A percentile compares a stretch with the other conserved stretches of the same genome.
Evolutionary conservation across 1,284 basidiomycete genomes (phyloP).

Genomic region (Fomitiporia mediterranea): DNA sequence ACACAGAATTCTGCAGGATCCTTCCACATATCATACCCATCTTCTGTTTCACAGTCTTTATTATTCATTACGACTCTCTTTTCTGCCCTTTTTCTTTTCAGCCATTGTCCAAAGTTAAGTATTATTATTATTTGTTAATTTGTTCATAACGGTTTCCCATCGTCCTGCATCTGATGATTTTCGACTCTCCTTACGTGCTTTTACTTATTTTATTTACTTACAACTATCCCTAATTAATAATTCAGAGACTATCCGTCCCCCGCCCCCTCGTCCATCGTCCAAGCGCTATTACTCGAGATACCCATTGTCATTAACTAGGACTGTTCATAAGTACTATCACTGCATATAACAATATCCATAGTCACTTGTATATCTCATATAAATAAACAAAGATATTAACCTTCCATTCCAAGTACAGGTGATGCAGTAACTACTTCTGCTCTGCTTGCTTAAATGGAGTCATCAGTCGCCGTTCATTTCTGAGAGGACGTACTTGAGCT

Average conservation of each 20-base stretch:
- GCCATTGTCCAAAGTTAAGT: neutral
- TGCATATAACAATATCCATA: neutral
- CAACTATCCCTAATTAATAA: neutral
- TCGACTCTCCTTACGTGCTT: neutral
- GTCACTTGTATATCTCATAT: neutral
- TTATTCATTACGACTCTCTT: conserved; percentile 8
- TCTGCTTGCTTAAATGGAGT: no score
- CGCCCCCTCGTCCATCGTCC: neutral
- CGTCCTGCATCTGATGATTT: neutral
- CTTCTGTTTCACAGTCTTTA: neutral
- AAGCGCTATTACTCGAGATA: neutral
- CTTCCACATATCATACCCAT: neutral
- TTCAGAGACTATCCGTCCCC: neutral
- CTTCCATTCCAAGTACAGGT: no score
- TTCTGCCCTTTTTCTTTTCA: neutral
- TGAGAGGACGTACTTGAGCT: no score
- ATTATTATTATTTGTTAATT: conserved; percentile 19
- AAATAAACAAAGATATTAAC: neutral
- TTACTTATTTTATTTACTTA: neutral
- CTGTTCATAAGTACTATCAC: neutral
- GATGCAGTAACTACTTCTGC: no score
- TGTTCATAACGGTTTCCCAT: conserved; percentile 7
- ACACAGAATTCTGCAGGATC: neutral
- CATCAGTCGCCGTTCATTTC: no score
- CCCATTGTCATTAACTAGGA: neutral